Evolutionary conservation across 2,329 filamentous ascomycete species (phyloP).

Genomic region (Sordariomycetes sp.): DNA sequence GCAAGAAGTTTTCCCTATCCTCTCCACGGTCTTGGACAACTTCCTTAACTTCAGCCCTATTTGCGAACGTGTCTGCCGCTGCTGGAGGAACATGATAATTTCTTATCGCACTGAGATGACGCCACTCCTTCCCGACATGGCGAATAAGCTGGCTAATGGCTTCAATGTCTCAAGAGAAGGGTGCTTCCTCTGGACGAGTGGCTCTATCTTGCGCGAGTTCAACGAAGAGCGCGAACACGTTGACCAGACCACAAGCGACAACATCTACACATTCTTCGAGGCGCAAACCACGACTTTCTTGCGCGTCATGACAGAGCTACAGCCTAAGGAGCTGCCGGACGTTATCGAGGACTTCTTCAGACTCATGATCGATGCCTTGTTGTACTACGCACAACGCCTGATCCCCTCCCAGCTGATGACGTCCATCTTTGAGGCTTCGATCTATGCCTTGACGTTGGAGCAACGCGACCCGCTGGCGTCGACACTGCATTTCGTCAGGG

Average conservation of each 20-base stretch:
- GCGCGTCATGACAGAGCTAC: conserved; percentile 76
- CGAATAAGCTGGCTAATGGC: conserved; percentile 77
- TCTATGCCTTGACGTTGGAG: conserved; percentile 78
- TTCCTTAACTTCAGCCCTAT: conserved; percentile 83
- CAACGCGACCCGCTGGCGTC: conserved; percentile 88
- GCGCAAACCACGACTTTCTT: conserved; percentile 86
- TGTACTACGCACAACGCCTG: conserved; percentile 83
- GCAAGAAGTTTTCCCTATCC: conserved; percentile 82
- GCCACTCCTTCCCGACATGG: conserved; percentile 74
- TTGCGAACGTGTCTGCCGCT: conserved; percentile 85
- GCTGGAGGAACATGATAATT: conserved; percentile 95
- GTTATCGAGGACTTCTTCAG: conserved; percentile 97
- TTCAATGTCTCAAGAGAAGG: conserved; percentile 84
- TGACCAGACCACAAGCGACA: conserved; percentile 69
- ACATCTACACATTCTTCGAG: conserved; percentile 92
- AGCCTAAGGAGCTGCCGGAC: conserved; percentile 62
- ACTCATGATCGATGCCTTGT: conserved; percentile 78
- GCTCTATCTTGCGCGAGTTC: conserved; percentile 90
- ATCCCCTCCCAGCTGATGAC: conserved; percentile 71
- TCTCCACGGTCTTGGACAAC: conserved; percentile 78
- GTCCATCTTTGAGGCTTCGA: conserved; percentile 78
- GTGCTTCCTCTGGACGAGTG: conserved; percentile 97
- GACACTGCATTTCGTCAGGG: conserved; percentile 85
- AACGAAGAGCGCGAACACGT: conserved; percentile 83
- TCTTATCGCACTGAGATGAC: conserved; percentile 87